Evolutionary conservation across 139 green algal genomes (phyloP).

Genomic region (Penium margaritaceum): DNA sequence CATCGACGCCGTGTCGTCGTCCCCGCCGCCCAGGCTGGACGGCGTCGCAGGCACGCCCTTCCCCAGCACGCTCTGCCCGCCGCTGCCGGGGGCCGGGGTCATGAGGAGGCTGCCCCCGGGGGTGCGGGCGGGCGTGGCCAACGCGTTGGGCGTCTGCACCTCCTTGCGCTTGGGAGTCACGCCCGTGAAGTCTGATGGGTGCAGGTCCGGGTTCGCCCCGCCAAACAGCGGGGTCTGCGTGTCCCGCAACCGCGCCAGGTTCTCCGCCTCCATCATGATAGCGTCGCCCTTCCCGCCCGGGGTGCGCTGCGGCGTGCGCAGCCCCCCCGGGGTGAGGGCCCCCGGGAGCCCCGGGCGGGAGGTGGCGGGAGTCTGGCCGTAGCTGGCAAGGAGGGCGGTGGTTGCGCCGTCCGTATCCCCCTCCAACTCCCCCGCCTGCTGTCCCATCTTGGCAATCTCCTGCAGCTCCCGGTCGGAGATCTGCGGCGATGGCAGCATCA

Average conservation of each 20-base stretch:
- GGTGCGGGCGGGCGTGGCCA: slow-evolving; percentile 53
- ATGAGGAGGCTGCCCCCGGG: not conserved
- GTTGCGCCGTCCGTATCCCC: slow-evolving; percentile 36
- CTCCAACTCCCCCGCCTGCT: not conserved
- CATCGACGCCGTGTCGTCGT: too few relatives aligned
- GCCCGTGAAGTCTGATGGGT: slow-evolving; percentile 66
- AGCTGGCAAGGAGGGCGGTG: slow-evolving; percentile 32
- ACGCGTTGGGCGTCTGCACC: slow-evolving; percentile 25
- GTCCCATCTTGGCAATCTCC: slow-evolving; percentile 69
- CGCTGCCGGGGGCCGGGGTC: too few relatives aligned
- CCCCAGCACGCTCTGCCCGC: too few relatives aligned
- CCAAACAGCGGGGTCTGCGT: slow-evolving; percentile 82
- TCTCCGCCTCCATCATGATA: slow-evolving; percentile 76
- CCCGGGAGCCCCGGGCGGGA: slow-evolving; percentile 33
- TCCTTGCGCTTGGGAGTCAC: slow-evolving; percentile 55
- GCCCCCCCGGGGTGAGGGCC: slow-evolving; percentile 28
- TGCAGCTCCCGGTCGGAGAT: slow-evolving; percentile 83
- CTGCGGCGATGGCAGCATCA: slow-evolving; percentile 73
- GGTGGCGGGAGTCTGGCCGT: slow-evolving; percentile 57
- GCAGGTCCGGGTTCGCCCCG: slow-evolving; percentile 71
- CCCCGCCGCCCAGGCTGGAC: too few relatives aligned
- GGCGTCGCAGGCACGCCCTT: too few relatives aligned
- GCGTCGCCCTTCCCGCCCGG: slow-evolving; percentile 68
- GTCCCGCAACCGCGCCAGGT: slow-evolving; percentile 64
- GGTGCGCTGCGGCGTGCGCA: slow-evolving; percentile 71